Conservation (phyloP, 345 rosid species). For the Geranium rotundifolium region DNA sequence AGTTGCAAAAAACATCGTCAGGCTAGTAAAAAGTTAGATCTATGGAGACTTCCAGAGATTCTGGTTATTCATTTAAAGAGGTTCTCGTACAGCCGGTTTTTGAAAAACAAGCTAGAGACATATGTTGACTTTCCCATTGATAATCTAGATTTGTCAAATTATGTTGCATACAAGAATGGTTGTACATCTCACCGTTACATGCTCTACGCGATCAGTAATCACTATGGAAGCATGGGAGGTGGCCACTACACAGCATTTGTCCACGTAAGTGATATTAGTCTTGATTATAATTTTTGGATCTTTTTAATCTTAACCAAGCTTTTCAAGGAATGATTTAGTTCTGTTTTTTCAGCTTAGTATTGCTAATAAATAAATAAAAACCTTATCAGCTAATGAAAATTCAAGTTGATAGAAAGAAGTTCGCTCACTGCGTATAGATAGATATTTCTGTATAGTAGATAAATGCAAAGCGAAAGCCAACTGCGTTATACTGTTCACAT, state of each 20-base stretch:
- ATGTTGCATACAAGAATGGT: slow-evolving; percentile 49
- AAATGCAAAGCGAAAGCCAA: no score
- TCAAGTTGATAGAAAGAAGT: neutral
- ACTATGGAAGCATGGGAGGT: slow-evolving; percentile 94
- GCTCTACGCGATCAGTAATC: slow-evolving; percentile 95
- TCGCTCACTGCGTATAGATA: neutral
- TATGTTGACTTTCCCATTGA: slow-evolving; percentile 84
- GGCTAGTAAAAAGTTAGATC: slow-evolving; percentile 90
- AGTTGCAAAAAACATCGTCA: slow-evolving; percentile 79
- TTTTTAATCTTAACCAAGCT: no score
- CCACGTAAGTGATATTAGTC: slow-evolving; percentile 53
- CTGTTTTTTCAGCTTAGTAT: neutral
- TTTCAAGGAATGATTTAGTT: neutral
- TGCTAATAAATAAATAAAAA: neutral
- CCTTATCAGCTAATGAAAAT: no score
- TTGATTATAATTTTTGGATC: no score
- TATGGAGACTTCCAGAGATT: slow-evolving; percentile 94
- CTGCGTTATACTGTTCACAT: neutral
- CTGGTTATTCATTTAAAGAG: slow-evolving; percentile 89
- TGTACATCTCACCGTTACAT: slow-evolving; percentile 48
- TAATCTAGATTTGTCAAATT: slow-evolving; percentile 71
- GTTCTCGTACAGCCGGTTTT: slow-evolving; percentile 76
- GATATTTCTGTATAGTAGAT: no score
- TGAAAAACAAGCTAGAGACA: slow-evolving; percentile 90
- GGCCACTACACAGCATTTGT: slow-evolving; percentile 98